These are phyloP conservation scores for Brassica carinata DNA, from an alignment of 345 rosid genomes.

Conservation along the genomic window DNA sequence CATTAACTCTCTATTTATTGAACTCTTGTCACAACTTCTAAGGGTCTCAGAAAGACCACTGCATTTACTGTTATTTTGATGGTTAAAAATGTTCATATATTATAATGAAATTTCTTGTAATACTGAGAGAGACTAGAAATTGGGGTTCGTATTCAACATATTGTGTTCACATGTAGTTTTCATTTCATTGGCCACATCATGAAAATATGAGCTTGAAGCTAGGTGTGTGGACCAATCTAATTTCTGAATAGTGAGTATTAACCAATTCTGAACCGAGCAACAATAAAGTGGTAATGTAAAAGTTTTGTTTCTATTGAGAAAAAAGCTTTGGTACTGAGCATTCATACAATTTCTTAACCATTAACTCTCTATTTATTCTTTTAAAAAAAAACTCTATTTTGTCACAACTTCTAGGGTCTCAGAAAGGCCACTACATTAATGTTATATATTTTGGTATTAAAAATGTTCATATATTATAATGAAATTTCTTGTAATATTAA, in stretches of 20 bases:
- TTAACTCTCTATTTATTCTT: background rate
- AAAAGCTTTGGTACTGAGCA: background rate
- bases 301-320: background rate
- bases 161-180: background rate
- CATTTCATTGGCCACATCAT: background rate
- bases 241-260: background rate
- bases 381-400: no score
- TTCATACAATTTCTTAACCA: background rate
- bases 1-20: background rate
- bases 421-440: background rate
- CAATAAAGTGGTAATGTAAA: background rate
- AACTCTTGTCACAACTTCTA: background rate
- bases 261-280: background rate
- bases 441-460: background rate
- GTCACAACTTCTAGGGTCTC: background rate
- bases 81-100: background rate
- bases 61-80: background rate
- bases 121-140: background rate
- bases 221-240: slow-evolving; percentile 2
- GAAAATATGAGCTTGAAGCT: slow-evolving; percentile 5
- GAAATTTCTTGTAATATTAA: background rate
- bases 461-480: background rate
- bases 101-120: background rate
- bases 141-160: background rate
- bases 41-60: background rate